phyloP scores from a whole-genome alignment of 345 rosid genomes.

The Rhodamnia rubescens region DNA sequence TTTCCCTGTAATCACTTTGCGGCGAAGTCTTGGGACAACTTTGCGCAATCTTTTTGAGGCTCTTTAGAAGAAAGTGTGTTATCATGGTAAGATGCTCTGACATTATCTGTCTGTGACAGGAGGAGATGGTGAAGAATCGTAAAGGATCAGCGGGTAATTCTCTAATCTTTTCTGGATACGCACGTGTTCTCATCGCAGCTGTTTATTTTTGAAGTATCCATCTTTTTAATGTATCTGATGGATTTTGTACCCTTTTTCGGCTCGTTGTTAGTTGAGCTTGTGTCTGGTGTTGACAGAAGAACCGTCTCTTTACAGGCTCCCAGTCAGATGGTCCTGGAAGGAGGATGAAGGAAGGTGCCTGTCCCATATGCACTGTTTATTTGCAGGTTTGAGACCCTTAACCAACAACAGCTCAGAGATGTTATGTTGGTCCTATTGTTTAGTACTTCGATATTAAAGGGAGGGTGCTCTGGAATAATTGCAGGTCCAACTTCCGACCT shows the following conservation, averaged over 20 bases:
- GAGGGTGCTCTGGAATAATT: neutral
- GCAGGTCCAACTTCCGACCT: slow-evolving; percentile 97
- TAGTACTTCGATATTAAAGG: neutral
- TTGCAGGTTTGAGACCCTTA: slow-evolving; percentile 46
- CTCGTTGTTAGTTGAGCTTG: neutral
- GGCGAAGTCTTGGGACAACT: neutral
- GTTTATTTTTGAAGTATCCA: neutral
- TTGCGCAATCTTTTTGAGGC: neutral
- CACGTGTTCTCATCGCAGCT: neutral
- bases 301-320: slow-evolving; percentile 32
- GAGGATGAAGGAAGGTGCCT: slow-evolving; percentile 94
- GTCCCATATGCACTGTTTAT: slow-evolving; percentile 97
- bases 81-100: neutral
- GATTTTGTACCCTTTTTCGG: neutral
- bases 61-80: neutral
- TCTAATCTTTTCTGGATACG: neutral
- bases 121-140: slow-evolving; percentile 94
- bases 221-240: neutral
- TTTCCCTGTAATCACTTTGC: neutral
- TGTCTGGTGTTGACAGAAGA: neutral
- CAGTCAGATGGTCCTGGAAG: slow-evolving; percentile 58
- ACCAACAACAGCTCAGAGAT: neutral
- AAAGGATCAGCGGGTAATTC: slow-evolving; percentile 53
- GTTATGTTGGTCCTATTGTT: neutral
- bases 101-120: slow-evolving; percentile 40